Conservation (phyloP, 2,329 filamentous ascomycete species). For the Alternaria triticimaculans region DNA sequence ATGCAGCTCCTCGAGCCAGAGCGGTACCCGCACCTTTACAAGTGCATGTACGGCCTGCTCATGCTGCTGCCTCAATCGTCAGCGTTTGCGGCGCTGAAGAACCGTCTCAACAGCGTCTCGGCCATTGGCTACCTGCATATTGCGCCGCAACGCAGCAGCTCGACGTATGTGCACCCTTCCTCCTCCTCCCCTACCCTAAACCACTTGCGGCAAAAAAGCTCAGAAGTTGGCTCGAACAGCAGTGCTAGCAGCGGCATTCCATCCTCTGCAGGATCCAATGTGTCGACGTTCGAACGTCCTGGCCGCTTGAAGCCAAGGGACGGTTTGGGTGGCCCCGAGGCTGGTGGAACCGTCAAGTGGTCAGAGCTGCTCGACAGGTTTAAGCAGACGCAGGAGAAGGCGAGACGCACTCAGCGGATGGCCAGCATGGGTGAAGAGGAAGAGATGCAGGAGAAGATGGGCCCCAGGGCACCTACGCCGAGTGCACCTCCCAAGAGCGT, state of each 20-base stretch:
- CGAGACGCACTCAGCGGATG: constrained; percentile 71
- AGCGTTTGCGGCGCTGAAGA: constrained; percentile 95
- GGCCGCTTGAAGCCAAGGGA: constrained; percentile 74
- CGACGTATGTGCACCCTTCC: constrained; percentile 64
- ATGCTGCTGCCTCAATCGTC: constrained; percentile 99
- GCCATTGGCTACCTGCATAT: constrained; percentile 95
- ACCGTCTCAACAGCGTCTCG: constrained; percentile 94
- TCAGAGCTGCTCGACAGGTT: constrained; percentile 94
- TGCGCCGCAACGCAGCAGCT: constrained; percentile 70
- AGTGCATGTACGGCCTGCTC: constrained; percentile 93
- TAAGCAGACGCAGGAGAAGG: constrained; percentile 84
- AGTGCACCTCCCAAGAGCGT: constrained; percentile 35
- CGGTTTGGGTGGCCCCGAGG: constrained; percentile 58
- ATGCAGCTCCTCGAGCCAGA: constrained; percentile 95
- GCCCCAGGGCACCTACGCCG: constrained; percentile 28
- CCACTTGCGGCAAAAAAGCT: constrained; percentile 52
- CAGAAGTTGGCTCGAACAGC: constrained; percentile 48
- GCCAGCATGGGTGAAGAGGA: constrained; percentile 49
- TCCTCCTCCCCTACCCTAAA: constrained; percentile 45
- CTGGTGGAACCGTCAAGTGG: constrained; percentile 82
- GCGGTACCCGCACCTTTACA: constrained; percentile 92
- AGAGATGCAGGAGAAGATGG: constrained; percentile 40
- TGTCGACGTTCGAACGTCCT: constrained; percentile 57
- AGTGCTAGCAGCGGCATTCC: constrained; percentile 15
- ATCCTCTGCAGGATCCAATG: constrained; percentile 25